These are phyloP conservation scores for Juglanconis sp. DNA, from an alignment of 2,329 filamentous ascomycete species.

Conservation along the genomic window DNA sequence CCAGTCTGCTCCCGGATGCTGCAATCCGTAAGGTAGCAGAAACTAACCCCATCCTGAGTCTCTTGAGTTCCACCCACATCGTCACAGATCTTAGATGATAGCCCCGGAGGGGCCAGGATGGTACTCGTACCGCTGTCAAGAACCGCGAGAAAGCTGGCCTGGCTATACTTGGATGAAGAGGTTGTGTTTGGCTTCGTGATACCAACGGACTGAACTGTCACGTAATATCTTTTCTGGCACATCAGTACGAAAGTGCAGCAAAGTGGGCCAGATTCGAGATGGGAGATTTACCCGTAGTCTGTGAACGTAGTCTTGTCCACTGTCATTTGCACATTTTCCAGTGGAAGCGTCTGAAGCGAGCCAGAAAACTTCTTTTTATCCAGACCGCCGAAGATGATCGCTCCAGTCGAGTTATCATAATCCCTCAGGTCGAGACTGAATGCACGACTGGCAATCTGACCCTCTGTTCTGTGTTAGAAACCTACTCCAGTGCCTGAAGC, in stretches of 20 bases:
- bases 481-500: too few species aligned
- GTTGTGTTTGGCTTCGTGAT: constrained; percentile 5
- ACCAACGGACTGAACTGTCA: constrained; percentile 18
- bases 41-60: too few species aligned
- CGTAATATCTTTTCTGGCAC: constrained; percentile 4
- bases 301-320: not conserved
- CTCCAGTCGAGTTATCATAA: constrained; percentile 2
- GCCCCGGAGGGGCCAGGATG: constrained; percentile 47
- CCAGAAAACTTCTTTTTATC: constrained; percentile 13
- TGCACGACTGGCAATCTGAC: constrained; percentile 7
- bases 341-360: constrained; percentile 14
- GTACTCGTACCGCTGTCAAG: constrained; percentile 53
- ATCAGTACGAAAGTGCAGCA: not conserved
- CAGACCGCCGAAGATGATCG: constrained; percentile 13
- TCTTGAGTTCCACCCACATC: constrained; percentile 4
- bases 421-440: constrained; percentile 8
- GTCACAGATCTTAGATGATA: constrained; percentile 28
- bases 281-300: not conserved
- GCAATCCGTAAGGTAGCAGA: constrained; percentile 14
- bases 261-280: not conserved
- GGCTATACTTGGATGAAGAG: constrained; percentile 1
- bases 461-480: not conserved
- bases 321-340: constrained; percentile 4
- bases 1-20: constrained; percentile 2
- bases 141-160: constrained; percentile 34